These are phyloP conservation scores for Phlebiopsis gigantea DNA, from an alignment of 768 basidiomycete genomes.

Conservation along the genomic window DNA sequence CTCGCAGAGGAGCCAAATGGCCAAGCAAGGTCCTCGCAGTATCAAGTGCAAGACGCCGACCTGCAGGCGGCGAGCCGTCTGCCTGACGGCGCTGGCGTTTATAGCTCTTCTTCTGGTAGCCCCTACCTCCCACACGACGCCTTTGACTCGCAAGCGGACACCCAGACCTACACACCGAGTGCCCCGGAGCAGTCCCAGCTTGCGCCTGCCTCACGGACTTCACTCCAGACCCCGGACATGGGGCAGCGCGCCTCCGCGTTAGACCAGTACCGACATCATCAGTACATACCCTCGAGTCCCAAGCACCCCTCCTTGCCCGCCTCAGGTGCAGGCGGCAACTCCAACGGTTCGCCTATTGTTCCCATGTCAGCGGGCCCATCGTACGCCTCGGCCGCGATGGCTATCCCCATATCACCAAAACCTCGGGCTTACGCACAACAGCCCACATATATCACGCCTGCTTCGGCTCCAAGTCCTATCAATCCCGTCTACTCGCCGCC, in stretches of 20 bases:
- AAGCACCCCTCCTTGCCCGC: slow-evolving; percentile 43
- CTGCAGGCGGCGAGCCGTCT: slow-evolving; percentile 10
- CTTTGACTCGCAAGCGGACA: neutral
- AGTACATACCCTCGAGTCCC: slow-evolving; percentile 34
- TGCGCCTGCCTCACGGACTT: neutral
- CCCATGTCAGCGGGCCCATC: slow-evolving; percentile 39
- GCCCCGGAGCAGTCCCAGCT: neutral
- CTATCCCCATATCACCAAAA: slow-evolving; percentile 60
- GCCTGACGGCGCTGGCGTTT: slow-evolving; percentile 11
- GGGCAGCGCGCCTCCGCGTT: slow-evolving; percentile 21
- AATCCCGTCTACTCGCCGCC: slow-evolving; percentile 56
- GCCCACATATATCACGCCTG: slow-evolving; percentile 69
- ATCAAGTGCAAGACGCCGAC: slow-evolving; percentile 11
- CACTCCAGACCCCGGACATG: slow-evolving; percentile 17
- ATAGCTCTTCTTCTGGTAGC: slow-evolving; percentile 5
- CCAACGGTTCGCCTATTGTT: slow-evolving; percentile 43
- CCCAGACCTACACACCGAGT: slow-evolving; percentile 5
- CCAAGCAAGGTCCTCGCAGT: neutral
- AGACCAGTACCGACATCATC: slow-evolving; percentile 21
- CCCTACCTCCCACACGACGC: slow-evolving; percentile 2
- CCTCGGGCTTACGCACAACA: slow-evolving; percentile 68
- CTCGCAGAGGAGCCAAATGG: slow-evolving; percentile 19
- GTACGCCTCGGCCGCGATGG: slow-evolving; percentile 28
- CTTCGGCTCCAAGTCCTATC: slow-evolving; percentile 44
- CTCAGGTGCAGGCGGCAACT: slow-evolving; percentile 25